Evolutionary conservation across 1,139 yeast species (phyloP), one percentile per base, ranked within the genome.

Genomic region (Taphrina wiesneri): DNA sequence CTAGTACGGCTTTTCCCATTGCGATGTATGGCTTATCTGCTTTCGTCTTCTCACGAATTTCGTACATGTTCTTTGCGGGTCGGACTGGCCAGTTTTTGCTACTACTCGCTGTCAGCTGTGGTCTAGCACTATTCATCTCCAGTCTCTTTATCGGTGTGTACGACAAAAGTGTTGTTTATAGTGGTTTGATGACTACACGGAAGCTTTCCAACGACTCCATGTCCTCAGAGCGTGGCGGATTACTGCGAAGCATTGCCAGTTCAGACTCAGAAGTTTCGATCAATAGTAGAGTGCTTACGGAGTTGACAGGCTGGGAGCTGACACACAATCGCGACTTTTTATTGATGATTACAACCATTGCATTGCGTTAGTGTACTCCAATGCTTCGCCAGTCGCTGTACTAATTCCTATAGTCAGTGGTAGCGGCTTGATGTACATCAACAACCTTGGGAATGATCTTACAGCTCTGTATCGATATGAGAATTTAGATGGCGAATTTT

Each of bases 341-440:
- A 19, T 21, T 60, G 43, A 39, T 60, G 64, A 15, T 60, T 2
- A 21, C 52, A 3, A 60, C 47, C 23, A 28, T 60, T 21, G 64
- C 57, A 2, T 43, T 60, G 7, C 34, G 64, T 60, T 23, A 39
- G 49, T n/a, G 51, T n/a, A n/a, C 13, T 45, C 51, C 5, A 11
- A 1, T 39, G 7, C 21, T n/a, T 28, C 9, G 9, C 17, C 21
- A 7, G 5, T n/a, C 17, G 13, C n/a, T 28, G 30, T 19, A 34
- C 63, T 52, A 32, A 34, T 19, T 6, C 13, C 9, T 7, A 25
- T 13, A 39, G 64, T 87, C 56, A 87, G 88, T 71, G 89, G 91
- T 1, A 32, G 52, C 28, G 95, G 95, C 9, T 93, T 88, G 74
- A 85, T 87, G 81, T 88, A 87, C 73, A 88, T 88, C 45, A 63